Conservation (phyloP, 2,329 filamentous ascomycete species). For the Pseudohalonectria lignicola region DNA sequence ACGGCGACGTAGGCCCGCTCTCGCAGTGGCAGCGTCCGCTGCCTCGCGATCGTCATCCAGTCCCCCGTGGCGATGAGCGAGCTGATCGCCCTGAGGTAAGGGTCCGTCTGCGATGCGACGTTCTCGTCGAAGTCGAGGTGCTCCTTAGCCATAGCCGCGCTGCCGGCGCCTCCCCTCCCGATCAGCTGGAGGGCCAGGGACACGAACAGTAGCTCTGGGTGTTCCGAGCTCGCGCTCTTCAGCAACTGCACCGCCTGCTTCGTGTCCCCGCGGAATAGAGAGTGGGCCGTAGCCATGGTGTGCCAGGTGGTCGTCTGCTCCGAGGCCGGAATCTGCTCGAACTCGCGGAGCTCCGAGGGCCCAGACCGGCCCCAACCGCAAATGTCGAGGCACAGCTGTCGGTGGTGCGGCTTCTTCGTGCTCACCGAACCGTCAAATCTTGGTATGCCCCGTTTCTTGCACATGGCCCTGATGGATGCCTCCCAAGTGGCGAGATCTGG, state of each 20-base stretch:
- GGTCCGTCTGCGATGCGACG: constrained; percentile 56
- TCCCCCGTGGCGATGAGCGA: constrained; percentile 66
- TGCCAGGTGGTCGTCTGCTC: constrained; percentile 43
- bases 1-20: constrained; percentile 68
- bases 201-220: constrained; percentile 57
- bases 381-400: constrained; percentile 64
- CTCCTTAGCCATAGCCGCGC: constrained; percentile 31
- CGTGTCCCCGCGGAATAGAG: constrained; percentile 61
- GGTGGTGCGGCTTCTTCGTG: constrained; percentile 53
- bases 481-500: constrained; percentile 47
- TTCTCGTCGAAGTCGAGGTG: constrained; percentile 47
- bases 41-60: constrained; percentile 64
- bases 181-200: constrained; percentile 56
- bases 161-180: constrained; percentile 35
- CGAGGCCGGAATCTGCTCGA: constrained; percentile 28
- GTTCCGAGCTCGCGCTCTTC: constrained; percentile 51
- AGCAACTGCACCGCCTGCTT: constrained; percentile 60
- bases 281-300: constrained; percentile 67
- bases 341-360: constrained; percentile 29
- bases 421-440: constrained; percentile 10
- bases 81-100: constrained; percentile 71
- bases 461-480: constrained; percentile 51
- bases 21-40: constrained; percentile 60
- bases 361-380: constrained; percentile 58
- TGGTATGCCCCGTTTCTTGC: constrained; percentile 49